Conservation (phyloP, 345 rosid species). For the Euphorbia tirucalli region DNA sequence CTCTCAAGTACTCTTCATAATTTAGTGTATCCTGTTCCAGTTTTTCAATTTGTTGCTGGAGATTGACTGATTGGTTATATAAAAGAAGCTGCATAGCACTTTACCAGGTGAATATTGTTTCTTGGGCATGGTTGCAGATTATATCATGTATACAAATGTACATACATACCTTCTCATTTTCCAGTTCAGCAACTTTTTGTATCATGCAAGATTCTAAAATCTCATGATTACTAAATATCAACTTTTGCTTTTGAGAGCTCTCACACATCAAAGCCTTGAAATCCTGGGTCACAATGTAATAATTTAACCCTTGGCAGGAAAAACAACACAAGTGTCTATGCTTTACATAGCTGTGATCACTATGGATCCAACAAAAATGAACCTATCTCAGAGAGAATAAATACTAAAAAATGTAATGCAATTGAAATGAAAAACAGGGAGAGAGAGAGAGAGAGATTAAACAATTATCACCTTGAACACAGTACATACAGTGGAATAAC, state of each 20-base stretch:
- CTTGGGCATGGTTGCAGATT: background rate
- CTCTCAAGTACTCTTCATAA: constrained; percentile 46
- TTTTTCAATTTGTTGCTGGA: constrained; percentile 52
- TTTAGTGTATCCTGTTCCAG: constrained; percentile 43
- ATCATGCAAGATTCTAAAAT: constrained; percentile 34
- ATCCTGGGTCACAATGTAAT: constrained; percentile 46
- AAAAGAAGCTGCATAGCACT: constrained; percentile 45
- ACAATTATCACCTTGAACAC: constrained; percentile 54
- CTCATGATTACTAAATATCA: constrained; percentile 40
- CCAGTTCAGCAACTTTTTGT: constrained; percentile 50
- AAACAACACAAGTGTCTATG: no score
- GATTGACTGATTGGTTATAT: constrained; percentile 41
- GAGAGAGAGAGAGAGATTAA: constrained; percentile 1
- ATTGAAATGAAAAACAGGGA: background rate
- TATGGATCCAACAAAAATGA: background rate
- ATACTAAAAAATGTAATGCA: background rate
- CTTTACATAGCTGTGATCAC: no score
- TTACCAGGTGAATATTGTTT: constrained; percentile 9
- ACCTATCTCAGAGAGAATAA: background rate
- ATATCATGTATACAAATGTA: background rate
- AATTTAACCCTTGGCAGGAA: constrained; percentile 11
- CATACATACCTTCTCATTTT: constrained; percentile 65
- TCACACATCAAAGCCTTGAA: constrained; percentile 44
- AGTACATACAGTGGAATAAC: constrained; percentile 38
- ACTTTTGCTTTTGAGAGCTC: constrained; percentile 46